Conservation (phyloP, 768 basidiomycete genomes). For the Lenzites betulinus region DNA sequence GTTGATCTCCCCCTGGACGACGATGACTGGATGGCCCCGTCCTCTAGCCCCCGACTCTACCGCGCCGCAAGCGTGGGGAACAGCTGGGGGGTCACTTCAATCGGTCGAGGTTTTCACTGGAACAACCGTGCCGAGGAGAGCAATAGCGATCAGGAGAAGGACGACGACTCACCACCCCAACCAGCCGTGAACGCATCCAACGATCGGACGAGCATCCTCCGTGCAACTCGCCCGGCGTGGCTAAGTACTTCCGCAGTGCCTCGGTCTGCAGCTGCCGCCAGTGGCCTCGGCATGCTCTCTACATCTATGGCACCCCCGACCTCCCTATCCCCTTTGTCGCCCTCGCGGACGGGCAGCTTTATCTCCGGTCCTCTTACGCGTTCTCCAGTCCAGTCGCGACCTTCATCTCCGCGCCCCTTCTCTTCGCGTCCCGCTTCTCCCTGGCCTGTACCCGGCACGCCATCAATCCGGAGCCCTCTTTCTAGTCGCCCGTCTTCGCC, state of each 20-base stretch:
- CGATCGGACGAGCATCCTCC: conserved; percentile 7
- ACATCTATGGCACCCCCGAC: conserved; percentile 13
- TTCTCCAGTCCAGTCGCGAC: conserved; percentile 31
- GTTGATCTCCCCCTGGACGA: conserved; percentile 65
- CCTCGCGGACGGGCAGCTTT: conserved; percentile 21
- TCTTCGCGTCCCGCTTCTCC: conserved; percentile 27
- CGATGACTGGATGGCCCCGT: conserved; percentile 65
- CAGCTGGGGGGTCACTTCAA: conserved; percentile 85
- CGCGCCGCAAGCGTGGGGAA: conserved; percentile 67
- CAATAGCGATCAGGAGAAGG: conserved; percentile 19
- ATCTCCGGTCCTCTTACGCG: conserved; percentile 25
- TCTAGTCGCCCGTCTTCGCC: conserved; percentile 39
- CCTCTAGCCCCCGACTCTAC: conserved; percentile 48
- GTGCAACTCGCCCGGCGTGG: conserved; percentile 24
- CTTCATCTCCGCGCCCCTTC: conserved; percentile 29
- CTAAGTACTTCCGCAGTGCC: conserved; percentile 23
- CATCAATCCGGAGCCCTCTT: conserved; percentile 36
- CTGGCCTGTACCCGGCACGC: conserved; percentile 18
- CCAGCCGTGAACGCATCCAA: conserved; percentile 5
- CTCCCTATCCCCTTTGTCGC: conserved; percentile 12
- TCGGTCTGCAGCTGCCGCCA: conserved; percentile 14
- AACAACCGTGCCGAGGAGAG: conserved; percentile 40
- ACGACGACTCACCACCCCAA: conserved; percentile 3
- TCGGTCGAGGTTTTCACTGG: conserved; percentile 85
- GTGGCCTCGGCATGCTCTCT: conserved; percentile 15